Percentiles rank a stretch among this genome's conserved stretches.
Conservation (phyloP, 2,329 filamentous ascomycete genomes). For the Fusarium nelsonii region DNA sequence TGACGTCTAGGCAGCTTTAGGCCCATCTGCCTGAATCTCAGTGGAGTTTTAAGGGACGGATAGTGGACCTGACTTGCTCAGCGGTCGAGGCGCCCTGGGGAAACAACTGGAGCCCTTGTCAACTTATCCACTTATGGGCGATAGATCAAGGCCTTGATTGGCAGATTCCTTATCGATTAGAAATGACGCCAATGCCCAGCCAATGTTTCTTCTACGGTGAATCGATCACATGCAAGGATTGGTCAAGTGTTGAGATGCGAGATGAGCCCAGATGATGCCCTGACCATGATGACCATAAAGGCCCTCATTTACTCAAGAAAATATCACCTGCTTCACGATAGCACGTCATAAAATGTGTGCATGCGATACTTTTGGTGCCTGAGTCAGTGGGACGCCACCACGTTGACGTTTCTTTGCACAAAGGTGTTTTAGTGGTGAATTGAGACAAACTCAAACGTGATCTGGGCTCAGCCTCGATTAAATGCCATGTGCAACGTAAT, state of each 20-base stretch:
- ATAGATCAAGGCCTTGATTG: conserved; percentile 21
- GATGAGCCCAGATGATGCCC: conserved; percentile 37
- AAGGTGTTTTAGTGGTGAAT: neutral
- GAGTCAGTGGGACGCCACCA: conserved; percentile 15
- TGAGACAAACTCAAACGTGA: conserved; percentile 22
- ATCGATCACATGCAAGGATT: conserved; percentile 46
- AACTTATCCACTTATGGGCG: conserved; percentile 2
- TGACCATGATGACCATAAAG: conserved; percentile 31
- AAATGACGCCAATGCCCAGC: conserved; percentile 44
- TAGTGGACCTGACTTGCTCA: conserved; percentile 21
- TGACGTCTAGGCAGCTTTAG: conserved; percentile 41
- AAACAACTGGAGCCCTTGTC: conserved; percentile 16
- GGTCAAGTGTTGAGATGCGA: conserved; percentile 35
- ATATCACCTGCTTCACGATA: conserved; percentile 25
- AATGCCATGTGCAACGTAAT: conserved; percentile 8
- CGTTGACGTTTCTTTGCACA: neutral
- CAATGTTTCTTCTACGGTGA: conserved; percentile 34
- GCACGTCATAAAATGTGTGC: conserved; percentile 17
- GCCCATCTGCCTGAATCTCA: conserved; percentile 33
- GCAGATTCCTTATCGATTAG: conserved; percentile 39
- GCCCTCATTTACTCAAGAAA: conserved; percentile 3
- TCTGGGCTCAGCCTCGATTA: conserved; percentile 24
- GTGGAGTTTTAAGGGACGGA: conserved; percentile 27
- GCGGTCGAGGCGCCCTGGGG: conserved; percentile 34
- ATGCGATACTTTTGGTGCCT: conserved; percentile 16